Percentiles rank a stretch among this genome's conserved stretches.
Evolutionary conservation across 2,329 filamentous ascomycete species (phyloP).

Genomic region (Beauveria medogensis): DNA sequence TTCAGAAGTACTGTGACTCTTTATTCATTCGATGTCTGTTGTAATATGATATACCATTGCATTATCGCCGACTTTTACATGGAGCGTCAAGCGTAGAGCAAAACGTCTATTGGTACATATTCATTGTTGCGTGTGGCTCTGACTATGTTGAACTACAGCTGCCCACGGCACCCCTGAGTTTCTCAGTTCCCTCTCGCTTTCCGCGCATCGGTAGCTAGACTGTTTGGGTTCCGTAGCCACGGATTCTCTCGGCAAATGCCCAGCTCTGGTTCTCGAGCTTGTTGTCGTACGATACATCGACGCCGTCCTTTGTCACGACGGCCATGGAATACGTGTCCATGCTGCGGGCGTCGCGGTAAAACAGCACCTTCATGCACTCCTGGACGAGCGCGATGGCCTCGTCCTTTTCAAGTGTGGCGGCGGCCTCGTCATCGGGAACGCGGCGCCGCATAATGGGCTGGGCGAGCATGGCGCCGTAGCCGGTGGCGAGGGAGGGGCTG

Average conservation of each 20-base stretch:
- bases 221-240: slow-evolving; percentile 85
- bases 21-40: too few species aligned
- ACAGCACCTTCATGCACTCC: slow-evolving; percentile 97
- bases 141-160: not conserved
- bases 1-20: not conserved
- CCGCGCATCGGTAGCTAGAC: slow-evolving; percentile 30
- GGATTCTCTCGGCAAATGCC: slow-evolving; percentile 93
- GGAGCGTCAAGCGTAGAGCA: not conserved
- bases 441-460: slow-evolving; percentile 81
- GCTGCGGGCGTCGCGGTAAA: slow-evolving; percentile 92
- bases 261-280: slow-evolving; percentile 93
- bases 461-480: slow-evolving; percentile 87
- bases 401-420: slow-evolving; percentile 64
- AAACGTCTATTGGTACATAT: slow-evolving; percentile 10
- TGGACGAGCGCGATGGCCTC: slow-evolving; percentile 72
- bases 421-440: slow-evolving; percentile 76
- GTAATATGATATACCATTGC: too few species aligned
- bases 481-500: slow-evolving; percentile 81
- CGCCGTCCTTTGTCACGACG: slow-evolving; percentile 79
- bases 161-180: too few species aligned
- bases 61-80: not conserved
- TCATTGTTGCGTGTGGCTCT: not conserved
- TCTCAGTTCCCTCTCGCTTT: too few species aligned
- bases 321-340: slow-evolving; percentile 88
- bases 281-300: slow-evolving; percentile 76